Percentiles rank a stretch among this genome's conserved stretches.
These are phyloP conservation scores for Cercophora samala DNA, from an alignment of 495 filamentous ascomycete genomes.

Conservation along the genomic window DNA sequence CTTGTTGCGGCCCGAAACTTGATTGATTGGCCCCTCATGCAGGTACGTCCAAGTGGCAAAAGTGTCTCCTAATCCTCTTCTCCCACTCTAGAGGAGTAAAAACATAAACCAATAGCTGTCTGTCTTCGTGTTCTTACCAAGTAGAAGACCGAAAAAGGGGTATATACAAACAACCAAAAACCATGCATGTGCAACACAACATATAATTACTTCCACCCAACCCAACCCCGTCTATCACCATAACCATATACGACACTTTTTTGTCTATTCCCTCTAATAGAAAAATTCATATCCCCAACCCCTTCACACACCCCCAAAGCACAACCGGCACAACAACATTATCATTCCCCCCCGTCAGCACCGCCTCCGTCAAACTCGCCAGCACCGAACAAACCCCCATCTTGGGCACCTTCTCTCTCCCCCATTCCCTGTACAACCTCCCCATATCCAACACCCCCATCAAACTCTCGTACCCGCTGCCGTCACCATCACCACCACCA, in stretches of 20 bases:
- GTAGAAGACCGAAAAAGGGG: not conserved
- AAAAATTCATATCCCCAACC: slow-evolving; percentile 46
- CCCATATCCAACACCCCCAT: slow-evolving; percentile 17
- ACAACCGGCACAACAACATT: slow-evolving; percentile 97
- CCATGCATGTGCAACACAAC: not conserved
- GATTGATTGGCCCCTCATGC: not conserved
- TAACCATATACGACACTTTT: not conserved
- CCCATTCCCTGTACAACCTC: slow-evolving; percentile 30
- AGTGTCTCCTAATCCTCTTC: not conserved
- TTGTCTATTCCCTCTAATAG: not conserved
- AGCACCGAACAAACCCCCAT: slow-evolving; percentile 67
- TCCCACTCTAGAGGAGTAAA: not conserved
- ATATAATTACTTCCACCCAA: not conserved
- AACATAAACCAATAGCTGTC: not conserved
- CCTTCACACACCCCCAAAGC: slow-evolving; percentile 84
- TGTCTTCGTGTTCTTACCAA: not conserved
- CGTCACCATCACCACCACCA: slow-evolving; percentile 17
- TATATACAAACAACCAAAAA: not conserved
- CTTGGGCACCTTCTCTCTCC: slow-evolving; percentile 49
- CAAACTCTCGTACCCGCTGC: slow-evolving; percentile 19
- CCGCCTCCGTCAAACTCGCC: slow-evolving; percentile 89
- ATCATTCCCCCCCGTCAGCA: slow-evolving; percentile 95
- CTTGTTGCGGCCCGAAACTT: not conserved
- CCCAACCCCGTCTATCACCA: not conserved
- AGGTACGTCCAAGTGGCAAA: not conserved